A percentile compares a stretch with the other conserved stretches of the same genome.
Conservation (phyloP, 257 asterid species). For the Solanum megistacrolobum region DNA sequence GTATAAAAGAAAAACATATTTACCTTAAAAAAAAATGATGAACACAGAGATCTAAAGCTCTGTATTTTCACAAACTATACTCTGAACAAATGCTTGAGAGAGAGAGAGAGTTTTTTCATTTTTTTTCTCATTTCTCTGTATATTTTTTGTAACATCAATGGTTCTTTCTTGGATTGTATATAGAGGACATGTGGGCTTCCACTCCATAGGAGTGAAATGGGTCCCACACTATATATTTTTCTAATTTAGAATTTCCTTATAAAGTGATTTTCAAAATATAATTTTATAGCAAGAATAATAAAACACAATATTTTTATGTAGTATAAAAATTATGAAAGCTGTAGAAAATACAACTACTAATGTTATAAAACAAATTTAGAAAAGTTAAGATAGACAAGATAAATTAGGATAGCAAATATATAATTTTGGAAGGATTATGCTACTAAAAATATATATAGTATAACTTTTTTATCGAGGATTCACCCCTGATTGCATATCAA, state of each 20-base stretch:
- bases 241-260: neutral
- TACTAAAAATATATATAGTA: no score
- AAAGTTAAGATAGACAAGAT: neutral
- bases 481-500: accelerated
- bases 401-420: neutral
- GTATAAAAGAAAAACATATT: neutral
- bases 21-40: neutral
- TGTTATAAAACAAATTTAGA: neutral
- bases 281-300: neutral
- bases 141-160: neutral
- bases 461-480: no score
- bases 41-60: neutral
- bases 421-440: neutral
- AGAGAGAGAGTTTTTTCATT: neutral
- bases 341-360: neutral
- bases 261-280: neutral
- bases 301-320: neutral
- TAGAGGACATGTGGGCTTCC: constrained; percentile 3
- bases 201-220: neutral
- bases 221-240: neutral
- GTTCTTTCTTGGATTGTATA: neutral
- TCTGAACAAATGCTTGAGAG: neutral
- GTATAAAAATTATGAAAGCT: neutral
- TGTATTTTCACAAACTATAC: neutral
- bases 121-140: neutral